phyloP scores from a whole-genome alignment of 805 yeast genomes.

The Ogataea nonfermentans region DNA sequence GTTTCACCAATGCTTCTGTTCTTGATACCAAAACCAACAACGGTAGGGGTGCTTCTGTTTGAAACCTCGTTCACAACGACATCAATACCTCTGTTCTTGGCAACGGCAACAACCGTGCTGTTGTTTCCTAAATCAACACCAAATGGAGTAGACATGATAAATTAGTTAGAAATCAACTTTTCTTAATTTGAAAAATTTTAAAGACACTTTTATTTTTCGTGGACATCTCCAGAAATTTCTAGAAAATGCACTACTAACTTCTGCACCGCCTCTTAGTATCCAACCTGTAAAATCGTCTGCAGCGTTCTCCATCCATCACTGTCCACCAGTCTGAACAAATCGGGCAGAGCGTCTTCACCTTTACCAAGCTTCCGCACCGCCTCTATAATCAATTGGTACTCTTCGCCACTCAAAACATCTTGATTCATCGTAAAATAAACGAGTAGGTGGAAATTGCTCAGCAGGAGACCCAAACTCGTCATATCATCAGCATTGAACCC shows the following conservation, averaged over 20 bases:
- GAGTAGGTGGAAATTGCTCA: slow-evolving; percentile 78
- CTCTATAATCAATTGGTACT: slow-evolving; percentile 46
- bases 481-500: slow-evolving; percentile 24
- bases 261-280: slow-evolving; percentile 8
- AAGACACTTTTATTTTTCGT: slow-evolving; percentile 8
- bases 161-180: slow-evolving; percentile 10
- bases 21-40: slow-evolving; percentile 86
- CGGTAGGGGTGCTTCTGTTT: slow-evolving; percentile 89
- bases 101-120: slow-evolving; percentile 92
- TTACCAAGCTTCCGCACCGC: slow-evolving; percentile 42
- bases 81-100: slow-evolving; percentile 98
- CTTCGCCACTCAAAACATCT: slow-evolving; percentile 57
- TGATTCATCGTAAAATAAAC: slow-evolving; percentile 49
- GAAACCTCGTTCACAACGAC: slow-evolving; percentile 98
- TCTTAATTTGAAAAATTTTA: slow-evolving; percentile 18
- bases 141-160: slow-evolving; percentile 82
- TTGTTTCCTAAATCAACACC: slow-evolving; percentile 98
- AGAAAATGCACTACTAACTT: slow-evolving; percentile 15
- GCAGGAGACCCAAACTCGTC: slow-evolving; percentile 12
- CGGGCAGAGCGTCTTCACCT: slow-evolving; percentile 37
- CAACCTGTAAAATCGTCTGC: slow-evolving; percentile 43
- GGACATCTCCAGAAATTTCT: slow-evolving; percentile 18
- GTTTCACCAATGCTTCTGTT: slow-evolving; percentile 92
- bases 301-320: slow-evolving; percentile 83
- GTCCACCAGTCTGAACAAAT: slow-evolving; percentile 47